Evolutionary conservation across 2,329 filamentous ascomycete genomes (phyloP), one percentile per base, ranked within the genome.

Genomic region (Lachnellula suecica): DNA sequence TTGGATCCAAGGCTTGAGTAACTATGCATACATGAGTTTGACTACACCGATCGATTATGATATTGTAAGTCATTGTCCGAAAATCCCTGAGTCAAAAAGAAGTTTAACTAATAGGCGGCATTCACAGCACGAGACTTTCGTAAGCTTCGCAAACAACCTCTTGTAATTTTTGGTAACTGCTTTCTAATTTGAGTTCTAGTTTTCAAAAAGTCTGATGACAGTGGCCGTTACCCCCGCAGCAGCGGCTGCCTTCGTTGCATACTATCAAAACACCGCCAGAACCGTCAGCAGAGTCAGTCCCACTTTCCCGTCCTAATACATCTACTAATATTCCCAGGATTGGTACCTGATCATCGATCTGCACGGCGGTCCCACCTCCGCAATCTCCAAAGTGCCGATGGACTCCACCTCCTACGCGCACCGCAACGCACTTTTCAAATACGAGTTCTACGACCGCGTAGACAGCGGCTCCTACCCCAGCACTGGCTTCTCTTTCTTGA

Each of bases 311-410:
- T n/a, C n/a, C n/a, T n/a, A n/a, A n/a, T n/a, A n/a, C n/a, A n/a
- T n/a, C n/a, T n/a, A n/a, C n/a, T n/a, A n/a, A n/a, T n/a, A n/a
- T 41, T 19, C 13, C 17, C 35, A 57, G 49, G 53, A 53, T 38
- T 60, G 58, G 58, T 60, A 53, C 29, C 51, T 56, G 4, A 56
- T 60, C 42, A 51, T 60, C 10, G 58, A 60, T 35, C 44, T 57
- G 3, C 56, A 60, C 48, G 57, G 56, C 9, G 57, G 59, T 10
- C 45, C 49, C 4, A 53, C 47, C 1, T 57, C 56, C n/a, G 41
- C 44, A 5, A 44, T 58, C 31, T 42, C 58, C 9, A 51, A 50
- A 19, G 31, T 53, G 7, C 48, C 47, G 2, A 10, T 29, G 4
- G 19, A 50, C 20, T 27, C 35, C 37, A 55, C 53, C 8, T 58